Conservation (phyloP, 2,329 filamentous ascomycete genomes). For the Fusarium coicis region DNA sequence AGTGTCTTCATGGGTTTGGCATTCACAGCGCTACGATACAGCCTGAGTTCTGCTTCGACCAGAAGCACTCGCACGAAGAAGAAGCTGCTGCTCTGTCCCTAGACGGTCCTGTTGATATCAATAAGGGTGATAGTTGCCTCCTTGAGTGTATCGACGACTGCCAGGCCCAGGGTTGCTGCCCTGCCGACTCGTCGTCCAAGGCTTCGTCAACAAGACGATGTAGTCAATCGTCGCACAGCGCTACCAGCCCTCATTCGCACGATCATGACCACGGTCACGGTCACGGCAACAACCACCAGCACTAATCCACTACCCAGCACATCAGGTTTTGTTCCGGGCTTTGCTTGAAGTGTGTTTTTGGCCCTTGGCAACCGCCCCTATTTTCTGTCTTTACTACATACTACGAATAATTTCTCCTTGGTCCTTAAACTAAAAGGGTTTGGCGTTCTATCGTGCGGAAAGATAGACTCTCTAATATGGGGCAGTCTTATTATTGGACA, state of each 20-base stretch:
- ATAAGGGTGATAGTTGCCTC: conserved; percentile 56
- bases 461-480: conserved; percentile 1
- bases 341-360: neutral
- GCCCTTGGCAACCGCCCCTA: neutral
- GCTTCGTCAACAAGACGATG: conserved; percentile 50
- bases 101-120: conserved; percentile 48
- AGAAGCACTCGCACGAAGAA: conserved; percentile 54
- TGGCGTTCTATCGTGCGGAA: conserved; percentile 35
- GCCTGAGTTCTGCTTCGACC: conserved; percentile 80
- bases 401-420: conserved; percentile 22
- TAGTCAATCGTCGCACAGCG: conserved; percentile 49
- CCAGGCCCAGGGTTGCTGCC: conserved; percentile 48
- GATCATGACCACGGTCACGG: conserved; percentile 5
- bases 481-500: conserved; percentile 5
- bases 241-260: conserved; percentile 25
- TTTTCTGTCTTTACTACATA: conserved; percentile 11
- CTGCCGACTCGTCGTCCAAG: conserved; percentile 48
- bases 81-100: conserved; percentile 50
- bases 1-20: conserved; percentile 92
- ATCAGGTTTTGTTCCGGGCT: neutral
- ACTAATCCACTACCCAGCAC: conserved; percentile 10
- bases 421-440: conserved; percentile 18
- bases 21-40: conserved; percentile 98
- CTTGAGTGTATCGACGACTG: conserved; percentile 59
- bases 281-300: conserved; percentile 17